Conservation (phyloP, 106 monocot species). For the Ottelia alismoides region DNA sequence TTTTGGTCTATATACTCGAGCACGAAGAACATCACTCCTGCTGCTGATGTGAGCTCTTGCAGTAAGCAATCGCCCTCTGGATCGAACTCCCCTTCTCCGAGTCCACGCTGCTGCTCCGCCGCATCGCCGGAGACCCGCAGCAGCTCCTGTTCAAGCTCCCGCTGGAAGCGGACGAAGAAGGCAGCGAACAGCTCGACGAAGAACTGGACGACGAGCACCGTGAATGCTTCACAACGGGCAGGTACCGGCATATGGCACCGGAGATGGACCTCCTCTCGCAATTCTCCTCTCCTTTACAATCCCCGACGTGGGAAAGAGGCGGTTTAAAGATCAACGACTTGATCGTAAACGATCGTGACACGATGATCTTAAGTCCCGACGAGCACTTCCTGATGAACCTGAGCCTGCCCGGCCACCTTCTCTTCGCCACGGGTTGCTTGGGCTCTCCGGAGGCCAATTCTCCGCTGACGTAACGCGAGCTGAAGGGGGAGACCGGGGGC, state of each 20-base stretch:
- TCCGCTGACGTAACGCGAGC: constrained; percentile 66
- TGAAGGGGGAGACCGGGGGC: constrained; percentile 22
- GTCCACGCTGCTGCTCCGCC: constrained; percentile 51
- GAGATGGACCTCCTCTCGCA: constrained; percentile 46
- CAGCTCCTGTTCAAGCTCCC: not conserved
- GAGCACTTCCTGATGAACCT: constrained; percentile 31
- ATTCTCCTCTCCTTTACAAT: constrained; percentile 12
- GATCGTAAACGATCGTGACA: constrained; percentile 52
- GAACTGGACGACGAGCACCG: constrained; percentile 15
- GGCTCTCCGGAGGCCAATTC: constrained; percentile 47
- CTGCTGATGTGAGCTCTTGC: constrained; percentile 55
- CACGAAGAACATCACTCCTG: too few relatives aligned
- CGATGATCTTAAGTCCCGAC: constrained; percentile 39
- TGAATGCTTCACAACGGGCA: too few relatives aligned
- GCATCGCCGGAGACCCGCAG: constrained; percentile 1
- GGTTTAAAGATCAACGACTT: constrained; percentile 41
- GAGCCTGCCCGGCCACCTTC: constrained; percentile 46
- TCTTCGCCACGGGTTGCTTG: constrained; percentile 9
- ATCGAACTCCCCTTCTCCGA: constrained; percentile 70
- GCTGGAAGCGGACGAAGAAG: constrained; percentile 23
- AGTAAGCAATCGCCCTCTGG: constrained; percentile 68
- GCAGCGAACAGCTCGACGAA: constrained; percentile 20
- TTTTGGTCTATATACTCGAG: too few relatives aligned
- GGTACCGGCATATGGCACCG: constrained; percentile 11
- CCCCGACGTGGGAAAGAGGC: constrained; percentile 4